Percentiles rank a stretch among this genome's conserved stretches.
These are phyloP conservation scores for Baudoinia panamericana DNA, from an alignment of 495 filamentous ascomycete species.

Conservation along the genomic window DNA sequence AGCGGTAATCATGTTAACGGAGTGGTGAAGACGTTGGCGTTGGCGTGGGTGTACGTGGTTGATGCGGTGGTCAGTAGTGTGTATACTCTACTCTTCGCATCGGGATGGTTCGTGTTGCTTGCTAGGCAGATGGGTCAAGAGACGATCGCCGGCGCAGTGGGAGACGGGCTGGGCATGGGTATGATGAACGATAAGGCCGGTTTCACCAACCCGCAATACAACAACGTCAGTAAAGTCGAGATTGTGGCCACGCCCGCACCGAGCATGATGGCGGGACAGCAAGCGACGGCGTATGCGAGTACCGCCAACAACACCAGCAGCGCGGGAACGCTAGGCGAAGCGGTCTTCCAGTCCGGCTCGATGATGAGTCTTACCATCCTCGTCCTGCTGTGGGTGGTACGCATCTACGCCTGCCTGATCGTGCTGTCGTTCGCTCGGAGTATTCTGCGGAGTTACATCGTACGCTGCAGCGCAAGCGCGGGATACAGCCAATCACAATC, in stretches of 20 bases:
- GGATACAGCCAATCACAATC: no score
- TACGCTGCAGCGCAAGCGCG: no score
- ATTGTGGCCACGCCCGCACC: slow-evolving; percentile 34
- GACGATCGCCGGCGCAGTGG: slow-evolving; percentile 24
- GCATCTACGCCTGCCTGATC: slow-evolving; percentile 66
- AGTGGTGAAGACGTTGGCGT: slow-evolving; percentile 25
- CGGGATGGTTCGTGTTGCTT: slow-evolving; percentile 69
- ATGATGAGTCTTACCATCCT: slow-evolving; percentile 65
- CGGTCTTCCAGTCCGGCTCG: slow-evolving; percentile 51
- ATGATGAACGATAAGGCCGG: slow-evolving; percentile 55
- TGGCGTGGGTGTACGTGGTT: slow-evolving; percentile 50
- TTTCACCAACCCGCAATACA: slow-evolving; percentile 53
- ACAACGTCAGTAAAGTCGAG: slow-evolving; percentile 45
- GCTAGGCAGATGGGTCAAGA: slow-evolving; percentile 35
- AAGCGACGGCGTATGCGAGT: slow-evolving; percentile 40
- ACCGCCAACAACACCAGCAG: no score
- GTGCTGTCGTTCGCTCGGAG: slow-evolving; percentile 67
- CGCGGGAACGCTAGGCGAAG: slow-evolving; percentile 32
- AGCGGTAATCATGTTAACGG: slow-evolving; percentile 4
- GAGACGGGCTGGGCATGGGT: slow-evolving; percentile 15
- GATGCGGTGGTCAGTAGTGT: slow-evolving; percentile 64
- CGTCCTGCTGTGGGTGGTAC: slow-evolving; percentile 52
- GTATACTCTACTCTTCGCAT: slow-evolving; percentile 65
- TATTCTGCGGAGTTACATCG: slow-evolving; percentile 46
- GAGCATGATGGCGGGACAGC: slow-evolving; percentile 33